Evolutionary conservation across 345 rosid species (phyloP), one percentile per base, ranked within the genome.

Genomic region (Raphanus sativus): DNA sequence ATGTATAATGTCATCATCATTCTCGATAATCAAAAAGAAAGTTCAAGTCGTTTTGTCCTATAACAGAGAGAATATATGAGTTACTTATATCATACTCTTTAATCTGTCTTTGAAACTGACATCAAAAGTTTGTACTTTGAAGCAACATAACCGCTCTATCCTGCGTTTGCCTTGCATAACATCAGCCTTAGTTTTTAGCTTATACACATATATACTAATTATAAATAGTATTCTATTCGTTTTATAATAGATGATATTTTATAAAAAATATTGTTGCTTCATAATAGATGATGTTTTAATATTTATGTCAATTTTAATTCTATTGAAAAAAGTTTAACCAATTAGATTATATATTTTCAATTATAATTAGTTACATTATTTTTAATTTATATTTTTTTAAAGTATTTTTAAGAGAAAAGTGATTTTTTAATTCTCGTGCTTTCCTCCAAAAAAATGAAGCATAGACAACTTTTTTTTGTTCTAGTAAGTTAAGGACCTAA

Each of bases 11-110:
- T 50, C 55, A 50, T 50, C 55, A 50, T 50, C 55, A 50, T 50
- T 50, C 55, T 50, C 55, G 55, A 50, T 50, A 5, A 50, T n/a
- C 6, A 50, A 50, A 50, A 50, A n/a, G 17, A 50, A 50, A 50
- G 55, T n/a, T n/a, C 55, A 50, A 17, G 21, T 50, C 2, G 55
- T 50, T 50, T 50, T 50, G 5, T 5, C 16, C 5, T n/a, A 28
- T 60, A 60, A n/a, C 16, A 40, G 40, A 28, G 40, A 71, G 76
- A 56, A 56, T 24, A 56, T 24, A 56, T 56, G 11, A 56, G 30
- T 62, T 62, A 73, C 76, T 73, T 73, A 50, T 63, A 59, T 52
- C 15, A 50, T 33, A 50, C 77, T 63, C 77, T 73, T 73, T 64
- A 29, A 52, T 7, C 28, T 60, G 64, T 60, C 34, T 60, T 60